These are phyloP conservation scores for Apophysomyces variabilis DNA, from an alignment of 371 early-diverging fungal genomes.

Conservation along the genomic window DNA sequence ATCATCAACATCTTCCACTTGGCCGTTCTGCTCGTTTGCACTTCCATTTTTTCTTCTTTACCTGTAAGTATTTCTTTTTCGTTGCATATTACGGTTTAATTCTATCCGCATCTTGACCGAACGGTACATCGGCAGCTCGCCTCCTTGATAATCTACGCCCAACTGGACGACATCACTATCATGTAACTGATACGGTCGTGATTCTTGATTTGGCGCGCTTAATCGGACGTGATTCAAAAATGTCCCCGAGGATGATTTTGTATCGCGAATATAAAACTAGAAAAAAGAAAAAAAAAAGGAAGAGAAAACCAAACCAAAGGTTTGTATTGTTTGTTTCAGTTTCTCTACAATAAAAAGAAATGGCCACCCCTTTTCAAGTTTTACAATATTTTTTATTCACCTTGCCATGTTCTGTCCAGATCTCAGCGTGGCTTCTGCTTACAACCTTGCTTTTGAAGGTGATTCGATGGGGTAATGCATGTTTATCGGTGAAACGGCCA, in stretches of 20 bases:
- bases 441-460: slow-evolving; percentile 86
- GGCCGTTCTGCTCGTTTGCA: neutral
- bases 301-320: neutral
- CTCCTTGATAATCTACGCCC: slow-evolving; percentile 88
- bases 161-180: slow-evolving; percentile 84
- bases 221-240: slow-evolving; percentile 85
- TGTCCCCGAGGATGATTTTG: slow-evolving; percentile 88
- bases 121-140: slow-evolving; percentile 37
- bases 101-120: slow-evolving; percentile 36
- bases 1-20: slow-evolving; percentile 8
- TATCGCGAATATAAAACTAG: slow-evolving; percentile 81
- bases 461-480: slow-evolving; percentile 48
- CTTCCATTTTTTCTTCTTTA: slow-evolving; percentile 10
- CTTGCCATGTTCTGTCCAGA: slow-evolving; percentile 65
- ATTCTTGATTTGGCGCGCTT: slow-evolving; percentile 76
- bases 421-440: slow-evolving; percentile 79
- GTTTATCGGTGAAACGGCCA: slow-evolving; percentile 73
- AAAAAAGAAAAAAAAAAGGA: slow-evolving; percentile 4
- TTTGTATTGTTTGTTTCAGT: slow-evolving; percentile 27
- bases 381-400: slow-evolving; percentile 15
- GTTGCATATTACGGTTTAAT: slow-evolving; percentile 25
- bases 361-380: too few species aligned
- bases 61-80: slow-evolving; percentile 30
- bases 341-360: neutral
- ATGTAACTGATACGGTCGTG: slow-evolving; percentile 69